Conservation (phyloP, 2,329 filamentous ascomycete genomes). For the Lecanoromycetidae sp. region DNA sequence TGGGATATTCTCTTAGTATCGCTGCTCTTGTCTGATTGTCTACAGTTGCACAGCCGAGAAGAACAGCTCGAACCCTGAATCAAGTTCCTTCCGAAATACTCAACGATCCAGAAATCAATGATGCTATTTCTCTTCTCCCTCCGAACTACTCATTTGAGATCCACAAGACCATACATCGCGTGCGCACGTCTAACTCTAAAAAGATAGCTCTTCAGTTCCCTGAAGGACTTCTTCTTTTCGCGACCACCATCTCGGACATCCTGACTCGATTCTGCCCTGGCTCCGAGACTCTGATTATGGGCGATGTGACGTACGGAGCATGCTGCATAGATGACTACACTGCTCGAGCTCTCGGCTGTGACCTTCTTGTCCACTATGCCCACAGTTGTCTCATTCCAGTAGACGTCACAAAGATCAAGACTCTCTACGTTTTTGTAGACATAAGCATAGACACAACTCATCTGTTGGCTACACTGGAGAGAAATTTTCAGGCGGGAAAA, state of each 20-base stretch:
- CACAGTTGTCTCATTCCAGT: slow-evolving; percentile 95
- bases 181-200: slow-evolving; percentile 66
- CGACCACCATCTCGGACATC: slow-evolving; percentile 95
- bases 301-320: slow-evolving; percentile 94
- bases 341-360: slow-evolving; percentile 82
- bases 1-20: not conserved
- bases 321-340: slow-evolving; percentile 99
- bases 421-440: slow-evolving; percentile 94
- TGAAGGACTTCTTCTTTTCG: slow-evolving; percentile 87
- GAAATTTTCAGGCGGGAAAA: slow-evolving; percentile 76
- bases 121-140: slow-evolving; percentile 74
- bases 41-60: slow-evolving; percentile 57
- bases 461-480: slow-evolving; percentile 70
- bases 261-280: slow-evolving; percentile 86
- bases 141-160: slow-evolving; percentile 98
- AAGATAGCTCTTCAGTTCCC: slow-evolving; percentile 93
- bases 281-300: slow-evolving; percentile 93
- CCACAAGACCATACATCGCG: slow-evolving; percentile 92
- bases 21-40: not conserved
- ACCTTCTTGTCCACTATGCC: slow-evolving; percentile 90
- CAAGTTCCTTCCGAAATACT: slow-evolving; percentile 81
- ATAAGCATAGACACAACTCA: slow-evolving; percentile 91
- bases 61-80: slow-evolving; percentile 71
- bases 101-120: slow-evolving; percentile 72
- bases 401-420: slow-evolving; percentile 92